Evolutionary conservation across 176 grass and related monocot species (phyloP).

Genomic region (Dactylis glomerata): DNA sequence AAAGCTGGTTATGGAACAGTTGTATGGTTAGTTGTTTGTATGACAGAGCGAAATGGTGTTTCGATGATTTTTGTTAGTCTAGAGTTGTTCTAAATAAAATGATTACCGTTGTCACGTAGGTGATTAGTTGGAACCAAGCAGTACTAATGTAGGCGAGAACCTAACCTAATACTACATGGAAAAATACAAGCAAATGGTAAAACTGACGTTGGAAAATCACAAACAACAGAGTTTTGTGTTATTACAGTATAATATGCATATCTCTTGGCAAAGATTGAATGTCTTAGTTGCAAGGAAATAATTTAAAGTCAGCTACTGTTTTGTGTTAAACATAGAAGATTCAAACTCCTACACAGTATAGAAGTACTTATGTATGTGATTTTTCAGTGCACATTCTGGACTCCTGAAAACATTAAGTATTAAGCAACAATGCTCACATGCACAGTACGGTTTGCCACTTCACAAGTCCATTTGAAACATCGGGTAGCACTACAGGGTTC

Average conservation of each 20-base stretch:
- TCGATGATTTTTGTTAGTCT: not conserved
- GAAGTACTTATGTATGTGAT: not conserved
- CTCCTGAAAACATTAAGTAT: not conserved
- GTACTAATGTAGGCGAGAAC: not conserved
- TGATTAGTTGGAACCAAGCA: not conserved
- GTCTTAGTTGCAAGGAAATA: not conserved
- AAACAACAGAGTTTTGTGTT: not conserved
- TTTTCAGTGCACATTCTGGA: not conserved
- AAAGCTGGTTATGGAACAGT: not conserved
- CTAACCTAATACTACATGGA: not conserved
- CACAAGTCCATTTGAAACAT: slow-evolving; percentile 8
- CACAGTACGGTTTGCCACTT: not conserved
- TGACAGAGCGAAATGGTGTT: not conserved
- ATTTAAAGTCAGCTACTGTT: not conserved
- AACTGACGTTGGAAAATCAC: not conserved
- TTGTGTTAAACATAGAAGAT: not conserved
- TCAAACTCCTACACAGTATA: not conserved
- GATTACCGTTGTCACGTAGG: not conserved
- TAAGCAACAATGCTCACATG: not conserved
- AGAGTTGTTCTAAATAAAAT: slow-evolving; percentile 5
- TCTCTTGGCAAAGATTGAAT: not conserved
- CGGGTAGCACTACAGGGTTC: not conserved
- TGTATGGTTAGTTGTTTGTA: not conserved
- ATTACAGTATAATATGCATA: not conserved
- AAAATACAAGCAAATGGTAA: not conserved